Evolutionary conservation across 495 filamentous ascomycete genomes (phyloP), one percentile per base, ranked within the genome.

Genomic region (Evansstolkia leycettana): DNA sequence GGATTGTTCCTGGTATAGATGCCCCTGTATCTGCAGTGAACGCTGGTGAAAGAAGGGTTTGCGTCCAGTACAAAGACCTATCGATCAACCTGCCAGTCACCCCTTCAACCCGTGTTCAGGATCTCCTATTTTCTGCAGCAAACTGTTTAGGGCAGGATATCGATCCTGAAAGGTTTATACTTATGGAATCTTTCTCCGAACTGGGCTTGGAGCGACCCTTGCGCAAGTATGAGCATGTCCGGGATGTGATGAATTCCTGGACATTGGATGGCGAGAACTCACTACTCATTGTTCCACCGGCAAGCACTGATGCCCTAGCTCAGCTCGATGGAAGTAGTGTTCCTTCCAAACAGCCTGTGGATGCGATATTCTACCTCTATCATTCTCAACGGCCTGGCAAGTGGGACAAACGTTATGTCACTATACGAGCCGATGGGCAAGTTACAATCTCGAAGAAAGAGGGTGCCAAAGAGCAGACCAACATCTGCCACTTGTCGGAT

Each of bases 231-330:
- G 90, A 98, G 60, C 75, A 72, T 40, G 68, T 96, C 17, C 73
- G 86, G 24, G 85, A 94, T 54, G 73, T 94, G 17, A 68, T 95
- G 70, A 92, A 89, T 52, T 90, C 86, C 2, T 98, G 90, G 90
- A 76, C 89, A 23, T 58, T 66, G 11, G 87, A 93, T 51, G 62
- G 65, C 1, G 72, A 82, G 42, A 89, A 90, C 49, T 55, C 62
- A 1, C 62, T 95, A 12, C 50, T 80, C 11, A 55, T 94, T 13
- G 72, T 62, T 39, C 64, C 58, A 47, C 63, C 60, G 48, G 54
- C 64, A 15, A 62, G 57, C 10, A 50, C 63, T 7, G 58, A 64
- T 23, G 54, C 57, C 1, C 51, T 72, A 37, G 43, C 58, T 34
- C 57, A 69, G 28, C 52, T 82, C 15, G 65, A 72, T 26, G 45